These are phyloP conservation scores for Ogataea ganodermae DNA, from an alignment of 805 yeast species.

Conservation along the genomic window DNA sequence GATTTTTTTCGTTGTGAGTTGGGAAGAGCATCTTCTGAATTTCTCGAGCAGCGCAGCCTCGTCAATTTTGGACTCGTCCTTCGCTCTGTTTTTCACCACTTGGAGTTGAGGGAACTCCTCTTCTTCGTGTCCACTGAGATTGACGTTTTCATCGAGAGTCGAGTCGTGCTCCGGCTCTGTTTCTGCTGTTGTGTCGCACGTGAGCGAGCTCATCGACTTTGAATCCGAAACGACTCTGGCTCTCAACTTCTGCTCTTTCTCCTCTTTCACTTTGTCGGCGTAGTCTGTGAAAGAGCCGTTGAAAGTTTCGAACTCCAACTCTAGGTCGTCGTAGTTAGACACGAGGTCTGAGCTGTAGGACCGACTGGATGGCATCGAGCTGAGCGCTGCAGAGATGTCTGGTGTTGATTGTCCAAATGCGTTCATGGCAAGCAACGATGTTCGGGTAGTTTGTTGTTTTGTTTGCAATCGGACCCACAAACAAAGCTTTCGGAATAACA, in stretches of 20 bases:
- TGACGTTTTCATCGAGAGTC: slow-evolving; percentile 9
- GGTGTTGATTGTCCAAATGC: slow-evolving; percentile 6
- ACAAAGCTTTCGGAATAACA: neutral
- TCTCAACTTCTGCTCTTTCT: neutral
- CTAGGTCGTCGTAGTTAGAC: slow-evolving; percentile 29
- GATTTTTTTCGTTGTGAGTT: slow-evolving; percentile 28
- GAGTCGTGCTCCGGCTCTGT: slow-evolving; percentile 24
- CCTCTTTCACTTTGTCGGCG: slow-evolving; percentile 22
- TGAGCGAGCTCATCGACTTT: slow-evolving; percentile 23
- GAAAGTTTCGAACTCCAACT: slow-evolving; percentile 36
- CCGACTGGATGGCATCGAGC: slow-evolving; percentile 15
- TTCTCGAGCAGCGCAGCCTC: slow-evolving; percentile 19
- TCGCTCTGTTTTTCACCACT: slow-evolving; percentile 23
- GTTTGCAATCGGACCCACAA: no score
- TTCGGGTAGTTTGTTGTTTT: neutral
- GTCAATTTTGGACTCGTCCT: slow-evolving; percentile 18
- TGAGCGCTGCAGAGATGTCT: slow-evolving; percentile 1
- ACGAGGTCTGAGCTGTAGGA: slow-evolving; percentile 26
- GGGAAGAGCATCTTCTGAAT: slow-evolving; percentile 29
- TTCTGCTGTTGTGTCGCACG: slow-evolving; percentile 27
- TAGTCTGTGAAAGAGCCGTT: slow-evolving; percentile 34
- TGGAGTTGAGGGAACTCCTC: slow-evolving; percentile 15
- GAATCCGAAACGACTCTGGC: slow-evolving; percentile 4
- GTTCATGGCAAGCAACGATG: neutral
- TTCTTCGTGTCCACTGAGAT: neutral